Base-by-base conservation (phyloP, 2,329 filamentous ascomycete genomes). In the Fusarium citri region DNA sequence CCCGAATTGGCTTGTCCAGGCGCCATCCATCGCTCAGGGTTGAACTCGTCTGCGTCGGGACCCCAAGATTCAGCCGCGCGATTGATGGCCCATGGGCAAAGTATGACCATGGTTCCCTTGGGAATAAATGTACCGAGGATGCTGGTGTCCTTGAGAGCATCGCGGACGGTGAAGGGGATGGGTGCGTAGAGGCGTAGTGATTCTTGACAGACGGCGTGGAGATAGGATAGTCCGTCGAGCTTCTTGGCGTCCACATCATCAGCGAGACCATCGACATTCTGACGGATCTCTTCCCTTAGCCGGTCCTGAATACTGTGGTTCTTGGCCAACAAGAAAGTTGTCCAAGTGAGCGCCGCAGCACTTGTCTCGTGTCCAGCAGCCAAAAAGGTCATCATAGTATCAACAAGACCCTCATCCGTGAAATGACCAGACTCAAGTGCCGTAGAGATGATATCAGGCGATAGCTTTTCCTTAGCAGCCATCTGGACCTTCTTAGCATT, bases 1-100 rank as follows among this genome's bases (percentile, higher is more conserved):
- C 92, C 92, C 9, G 86, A 88, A 55, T 88, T 78, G 14, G 65
- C 62, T 28, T 69, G 55, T 0, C 61, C 61, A 4, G 66, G 68
- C 3, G 42, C 51, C 58, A 76, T 69, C 82, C 81, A 83, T 43
- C 81, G 77, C 22, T 78, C 76, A 2, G 81, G 81, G 20, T 78
- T 73, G 56, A 82, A 80, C 20, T 76, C 72, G 30, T 77, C 72
- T 7, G 76, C 80, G 28, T 81, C 77, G 0, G 73, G 64, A 1
- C 80, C 80, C 80, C 80, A 82, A 18, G 80, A 73, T 4, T 58
- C 56, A 12, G 74, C 72, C 10, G 77, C 76, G 3, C 74, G 69
- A 53, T 79, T 77, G 9, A 76, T 75, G 2, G 78, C 74, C 48
- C 74, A 76, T 0, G 78, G 76, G 6, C 76, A 71, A 7, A 81